Conservation (phyloP, 306 rosid genomes). For the Cicer cuneatum region DNA sequence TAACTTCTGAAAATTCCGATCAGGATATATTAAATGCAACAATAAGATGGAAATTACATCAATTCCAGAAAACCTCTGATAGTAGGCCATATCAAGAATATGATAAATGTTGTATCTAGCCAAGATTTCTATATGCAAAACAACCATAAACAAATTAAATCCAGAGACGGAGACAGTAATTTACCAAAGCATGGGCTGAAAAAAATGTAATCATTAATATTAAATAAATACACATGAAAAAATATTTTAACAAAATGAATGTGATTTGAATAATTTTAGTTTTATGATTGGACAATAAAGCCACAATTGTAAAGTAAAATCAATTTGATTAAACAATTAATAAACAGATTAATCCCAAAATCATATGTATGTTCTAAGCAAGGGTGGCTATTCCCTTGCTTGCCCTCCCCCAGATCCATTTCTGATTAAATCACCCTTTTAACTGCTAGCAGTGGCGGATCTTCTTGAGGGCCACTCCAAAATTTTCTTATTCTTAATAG, state of each 20-base stretch:
- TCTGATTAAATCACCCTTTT: conserved; percentile 19
- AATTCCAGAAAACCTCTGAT: neutral
- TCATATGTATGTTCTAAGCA: neutral
- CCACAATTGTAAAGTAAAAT: neutral
- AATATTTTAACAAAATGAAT: neutral
- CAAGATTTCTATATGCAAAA: conserved; percentile 31
- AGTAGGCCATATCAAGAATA: conserved; percentile 16
- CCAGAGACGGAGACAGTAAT: neutral
- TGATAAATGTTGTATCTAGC: conserved; percentile 14
- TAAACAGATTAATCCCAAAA: conserved; percentile 5
- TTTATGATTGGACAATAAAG: neutral
- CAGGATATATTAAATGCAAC: conserved; percentile 34
- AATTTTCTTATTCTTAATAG: no score
- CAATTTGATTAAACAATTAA: conserved; percentile 3
- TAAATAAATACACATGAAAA: conserved; percentile 1
- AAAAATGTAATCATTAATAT: neutral
- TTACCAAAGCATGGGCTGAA: neutral
- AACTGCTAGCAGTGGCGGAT: neutral
- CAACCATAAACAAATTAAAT: conserved; percentile 26
- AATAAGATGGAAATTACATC: conserved; percentile 23
- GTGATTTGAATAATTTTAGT: neutral
- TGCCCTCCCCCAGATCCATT: neutral
- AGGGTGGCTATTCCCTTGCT: neutral
- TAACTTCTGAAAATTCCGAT: conserved; percentile 27
- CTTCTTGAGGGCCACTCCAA: no score